phyloP scores from a whole-genome alignment of 495 filamentous ascomycete genomes.

The Umbilicaria muhlenbergii region DNA sequence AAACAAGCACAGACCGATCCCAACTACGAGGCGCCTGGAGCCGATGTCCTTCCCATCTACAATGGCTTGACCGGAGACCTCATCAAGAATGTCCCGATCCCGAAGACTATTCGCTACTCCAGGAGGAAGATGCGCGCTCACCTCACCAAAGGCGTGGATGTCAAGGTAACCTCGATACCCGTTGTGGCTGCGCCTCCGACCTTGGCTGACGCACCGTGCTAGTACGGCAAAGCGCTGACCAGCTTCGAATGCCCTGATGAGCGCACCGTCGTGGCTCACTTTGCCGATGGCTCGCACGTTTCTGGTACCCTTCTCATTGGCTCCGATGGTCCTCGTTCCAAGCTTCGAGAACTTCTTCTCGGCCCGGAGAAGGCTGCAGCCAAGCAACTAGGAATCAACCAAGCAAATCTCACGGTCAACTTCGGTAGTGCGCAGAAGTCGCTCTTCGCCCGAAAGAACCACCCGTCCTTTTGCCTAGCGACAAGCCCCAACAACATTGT shows the following conservation, averaged over 20 bases:
- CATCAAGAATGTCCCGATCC: conserved; percentile 17
- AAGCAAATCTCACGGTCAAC: conserved; percentile 8
- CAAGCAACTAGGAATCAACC: conserved; percentile 1
- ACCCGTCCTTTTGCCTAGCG: conserved; percentile 16
- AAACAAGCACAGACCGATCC: conserved; percentile 21
- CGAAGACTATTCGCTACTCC: conserved; percentile 22
- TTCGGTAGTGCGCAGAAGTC: conserved; percentile 22
- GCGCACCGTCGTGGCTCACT: conserved; percentile 10
- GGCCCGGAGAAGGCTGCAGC: conserved; percentile 4
- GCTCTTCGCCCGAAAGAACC: conserved; percentile 10
- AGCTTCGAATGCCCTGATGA: conserved; percentile 7
- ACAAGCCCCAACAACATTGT: conserved; percentile 10
- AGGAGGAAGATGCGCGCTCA: conserved; percentile 21
- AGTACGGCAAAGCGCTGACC: conserved; percentile 9
- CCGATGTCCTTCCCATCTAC: conserved; percentile 19
- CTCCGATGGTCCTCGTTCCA: conserved; percentile 11
- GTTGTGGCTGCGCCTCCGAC: not conserved
- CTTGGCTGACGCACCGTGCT: not conserved
- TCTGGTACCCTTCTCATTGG: conserved; percentile 10
- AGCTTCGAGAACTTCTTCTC: conserved; percentile 6
- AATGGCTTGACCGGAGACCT: conserved; percentile 29
- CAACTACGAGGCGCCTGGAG: conserved; percentile 14
- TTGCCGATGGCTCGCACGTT: conserved; percentile 9
- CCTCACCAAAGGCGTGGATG: conserved; percentile 18
- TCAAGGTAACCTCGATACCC: conserved; percentile 8